Evolutionary conservation across 2,329 filamentous ascomycete genomes (phyloP), one percentile per base, ranked within the genome.

Genomic region (Colletotrichum orchidophilum): DNA sequence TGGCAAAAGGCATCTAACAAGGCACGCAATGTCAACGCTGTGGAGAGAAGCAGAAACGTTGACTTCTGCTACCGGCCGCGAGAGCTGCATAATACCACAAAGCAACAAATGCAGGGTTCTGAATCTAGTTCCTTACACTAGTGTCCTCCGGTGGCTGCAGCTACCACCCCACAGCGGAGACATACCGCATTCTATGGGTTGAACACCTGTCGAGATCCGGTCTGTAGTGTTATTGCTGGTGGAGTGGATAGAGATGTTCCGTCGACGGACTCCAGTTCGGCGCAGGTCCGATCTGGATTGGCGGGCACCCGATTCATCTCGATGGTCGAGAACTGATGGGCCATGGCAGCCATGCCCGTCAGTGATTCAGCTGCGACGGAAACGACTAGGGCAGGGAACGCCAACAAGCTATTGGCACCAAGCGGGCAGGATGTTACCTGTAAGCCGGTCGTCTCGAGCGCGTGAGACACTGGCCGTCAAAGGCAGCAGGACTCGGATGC

Each of bases 91-190:
- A 50, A 29, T 35, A 66, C 33, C 18, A 57, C 61, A 66, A 52
- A 52, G 63, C 24, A 42, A 46, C 9, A 3, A 58, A 50, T n/a
- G 63, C 63, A 67, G 68, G 68, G 68, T 46, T 66, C 63, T 60
- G 62, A 46, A 49, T 29, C 15, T 31, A 29, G 68, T 50, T 42
- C 68, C 57, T 61, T 33, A 54, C 63, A 21, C 24, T 62, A 52
- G 31, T 46, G 52, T 35, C 24, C 24, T 60, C 26, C 46, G 57
- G 54, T 66, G 63, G 55, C 67, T 61, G 67, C 49, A 66, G 54
- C 39, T 68, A 24, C 39, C n/a, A 26, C 58, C 46, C 64, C 52
- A 59, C 58, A 71, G 64, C 53, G 64, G 64, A 27, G 58, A 68
- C 27, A 29, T 59, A 54, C 9, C 35, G 31, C 63, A 33, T 39